phyloP scores from a whole-genome alignment of 495 filamentous ascomycete genomes.

The Lophiostoma macrostomum region DNA sequence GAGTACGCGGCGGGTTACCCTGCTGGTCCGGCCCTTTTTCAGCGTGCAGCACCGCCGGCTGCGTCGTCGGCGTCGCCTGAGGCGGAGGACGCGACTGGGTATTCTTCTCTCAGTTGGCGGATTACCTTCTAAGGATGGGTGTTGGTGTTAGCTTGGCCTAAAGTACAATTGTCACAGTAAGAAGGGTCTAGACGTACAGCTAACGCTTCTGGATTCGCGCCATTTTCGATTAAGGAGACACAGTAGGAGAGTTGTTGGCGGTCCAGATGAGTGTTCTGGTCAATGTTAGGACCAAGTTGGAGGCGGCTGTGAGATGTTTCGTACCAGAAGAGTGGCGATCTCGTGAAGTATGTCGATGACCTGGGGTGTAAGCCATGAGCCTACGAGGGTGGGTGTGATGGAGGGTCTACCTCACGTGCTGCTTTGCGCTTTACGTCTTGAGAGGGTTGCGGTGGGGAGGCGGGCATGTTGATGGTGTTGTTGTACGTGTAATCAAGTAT shows the following conservation, averaged over 20 bases:
- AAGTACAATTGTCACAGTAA: no score
- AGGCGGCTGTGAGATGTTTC: constrained; percentile 7
- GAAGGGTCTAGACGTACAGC: constrained; percentile 71
- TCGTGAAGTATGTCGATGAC: constrained; percentile 94
- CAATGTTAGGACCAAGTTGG: constrained; percentile 2
- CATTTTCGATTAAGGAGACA: constrained; percentile 95
- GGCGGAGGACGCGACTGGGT: constrained; percentile 9
- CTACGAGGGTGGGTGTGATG: no score
- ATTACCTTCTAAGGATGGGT: constrained; percentile 40
- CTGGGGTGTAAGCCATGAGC: no score
- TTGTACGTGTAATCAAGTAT: background rate
- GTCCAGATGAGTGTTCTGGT: constrained; percentile 87
- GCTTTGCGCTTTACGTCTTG: constrained; percentile 74
- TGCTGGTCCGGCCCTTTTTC: no score
- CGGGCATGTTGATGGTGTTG: constrained; percentile 6
- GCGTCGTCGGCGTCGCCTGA: constrained; percentile 4
- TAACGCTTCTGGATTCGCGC: constrained; percentile 91
- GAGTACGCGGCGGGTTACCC: no score
- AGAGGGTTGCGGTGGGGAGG: constrained; percentile 6
- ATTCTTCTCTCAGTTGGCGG: constrained; percentile 36
- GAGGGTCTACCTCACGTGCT: no score
- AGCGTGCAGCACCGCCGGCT: constrained; percentile 2
- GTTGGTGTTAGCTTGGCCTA: background rate
- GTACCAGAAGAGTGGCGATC: constrained; percentile 83
- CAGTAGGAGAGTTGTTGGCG: constrained; percentile 87